These are phyloP conservation scores for Saccharomycopsis sp. DNA, from an alignment of 805 yeast genomes.

Conservation along the genomic window DNA sequence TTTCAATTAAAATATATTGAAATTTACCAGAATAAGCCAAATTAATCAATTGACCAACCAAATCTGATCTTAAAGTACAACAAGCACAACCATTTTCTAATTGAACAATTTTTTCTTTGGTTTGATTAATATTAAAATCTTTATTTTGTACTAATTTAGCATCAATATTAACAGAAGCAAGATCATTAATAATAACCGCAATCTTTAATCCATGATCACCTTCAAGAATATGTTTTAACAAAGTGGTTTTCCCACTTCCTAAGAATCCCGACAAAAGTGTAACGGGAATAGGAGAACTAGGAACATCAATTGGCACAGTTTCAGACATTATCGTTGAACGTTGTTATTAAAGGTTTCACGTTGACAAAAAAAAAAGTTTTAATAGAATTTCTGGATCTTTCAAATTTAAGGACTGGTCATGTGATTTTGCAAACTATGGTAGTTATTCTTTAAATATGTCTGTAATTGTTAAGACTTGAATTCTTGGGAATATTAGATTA, in stretches of 20 bases:
- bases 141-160: conserved; percentile 31
- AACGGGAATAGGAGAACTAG: conserved; percentile 32
- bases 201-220: conserved; percentile 31
- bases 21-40: conserved; percentile 28
- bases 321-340: no score
- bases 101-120: conserved; percentile 34
- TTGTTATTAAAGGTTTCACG: no score
- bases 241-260: conserved; percentile 38
- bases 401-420: no score
- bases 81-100: conserved; percentile 40
- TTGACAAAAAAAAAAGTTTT: no score
- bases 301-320: no score
- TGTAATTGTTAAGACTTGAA: no score
- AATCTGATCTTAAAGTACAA: conserved; percentile 37
- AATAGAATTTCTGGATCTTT: no score
- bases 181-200: conserved; percentile 38
- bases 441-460: no score
- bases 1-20: conserved; percentile 35
- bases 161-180: conserved; percentile 34
- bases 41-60: conserved; percentile 32
- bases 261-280: conserved; percentile 38
- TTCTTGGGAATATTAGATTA: no score
- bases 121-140: conserved; percentile 3
- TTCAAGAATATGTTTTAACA: conserved; percentile 33
- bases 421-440: no score